Evolutionary conservation across 805 yeast species (phyloP).

Genomic region (Cyberlindnera amylophila): DNA sequence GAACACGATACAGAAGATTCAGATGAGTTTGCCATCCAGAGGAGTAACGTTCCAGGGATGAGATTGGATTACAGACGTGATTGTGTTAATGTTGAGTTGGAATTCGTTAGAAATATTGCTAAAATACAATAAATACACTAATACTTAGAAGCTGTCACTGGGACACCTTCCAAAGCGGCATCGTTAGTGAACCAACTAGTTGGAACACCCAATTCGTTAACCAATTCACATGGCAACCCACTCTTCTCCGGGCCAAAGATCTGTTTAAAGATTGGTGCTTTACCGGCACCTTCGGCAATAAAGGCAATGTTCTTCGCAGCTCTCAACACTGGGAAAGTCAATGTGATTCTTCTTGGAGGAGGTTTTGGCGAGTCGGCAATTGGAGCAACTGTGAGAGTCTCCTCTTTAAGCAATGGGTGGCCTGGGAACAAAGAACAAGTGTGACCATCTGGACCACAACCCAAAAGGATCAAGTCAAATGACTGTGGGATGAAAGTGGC

Average conservation of each 20-base stretch:
- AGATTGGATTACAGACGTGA: slow-evolving; percentile 25
- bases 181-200: slow-evolving; percentile 83
- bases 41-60: slow-evolving; percentile 28
- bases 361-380: slow-evolving; percentile 89
- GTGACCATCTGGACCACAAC: slow-evolving; percentile 96
- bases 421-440: slow-evolving; percentile 92
- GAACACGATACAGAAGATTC: slow-evolving; percentile 12
- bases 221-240: slow-evolving; percentile 68
- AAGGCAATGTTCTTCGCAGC: slow-evolving; percentile 53
- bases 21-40: slow-evolving; percentile 27
- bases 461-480: slow-evolving; percentile 69
- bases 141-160: slow-evolving; percentile 26
- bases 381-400: slow-evolving; percentile 49
- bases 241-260: slow-evolving; percentile 54
- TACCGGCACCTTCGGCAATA: slow-evolving; percentile 87
- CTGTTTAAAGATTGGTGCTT: slow-evolving; percentile 66
- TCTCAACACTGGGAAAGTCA: slow-evolving; percentile 74
- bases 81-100: slow-evolving; percentile 19
- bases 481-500: slow-evolving; percentile 49
- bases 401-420: slow-evolving; percentile 61
- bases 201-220: slow-evolving; percentile 54
- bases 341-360: slow-evolving; percentile 86
- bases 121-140: too few relatives aligned
- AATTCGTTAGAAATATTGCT: slow-evolving; percentile 12
- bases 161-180: slow-evolving; percentile 67